Conservation (phyloP, 306 rosid species). For the Trifolium repens region DNA sequence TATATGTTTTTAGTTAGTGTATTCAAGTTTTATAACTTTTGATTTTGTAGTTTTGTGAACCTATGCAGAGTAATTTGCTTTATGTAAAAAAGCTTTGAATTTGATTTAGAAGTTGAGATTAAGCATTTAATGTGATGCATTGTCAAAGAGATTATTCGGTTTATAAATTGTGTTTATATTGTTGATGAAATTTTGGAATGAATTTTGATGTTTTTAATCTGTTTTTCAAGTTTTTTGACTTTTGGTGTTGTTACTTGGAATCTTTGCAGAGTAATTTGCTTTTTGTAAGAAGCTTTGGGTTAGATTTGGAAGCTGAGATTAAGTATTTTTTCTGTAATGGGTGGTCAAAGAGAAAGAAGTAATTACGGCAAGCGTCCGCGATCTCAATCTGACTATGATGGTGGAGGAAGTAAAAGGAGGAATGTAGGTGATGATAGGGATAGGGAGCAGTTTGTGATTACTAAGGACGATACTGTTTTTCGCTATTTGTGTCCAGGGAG, state of each 20-base stretch:
- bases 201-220: not conserved
- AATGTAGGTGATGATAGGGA: slow-evolving; percentile 86
- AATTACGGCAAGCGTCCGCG: slow-evolving; percentile 76
- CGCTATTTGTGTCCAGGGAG: slow-evolving; percentile 78
- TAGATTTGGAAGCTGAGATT: slow-evolving; percentile 40
- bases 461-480: slow-evolving; percentile 81
- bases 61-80: slow-evolving; percentile 22
- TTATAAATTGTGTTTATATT: not conserved
- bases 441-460: slow-evolving; percentile 85
- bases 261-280: slow-evolving; percentile 25
- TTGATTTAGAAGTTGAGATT: slow-evolving; percentile 40
- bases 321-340: slow-evolving; percentile 51
- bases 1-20: not conserved
- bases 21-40: slow-evolving; percentile 9
- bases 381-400: slow-evolving; percentile 73
- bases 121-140: slow-evolving; percentile 48
- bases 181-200: not conserved
- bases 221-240: not conserved
- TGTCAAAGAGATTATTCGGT: not conserved
- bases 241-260: slow-evolving; percentile 11
- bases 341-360: slow-evolving; percentile 82
- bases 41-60: slow-evolving; percentile 16
- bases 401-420: slow-evolving; percentile 76
- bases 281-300: slow-evolving; percentile 1
- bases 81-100: slow-evolving; percentile 1